Evolutionary conservation across 1,284 basidiomycete species (phyloP).

Genomic region (Pyrrhoderma lamaoense): DNA sequence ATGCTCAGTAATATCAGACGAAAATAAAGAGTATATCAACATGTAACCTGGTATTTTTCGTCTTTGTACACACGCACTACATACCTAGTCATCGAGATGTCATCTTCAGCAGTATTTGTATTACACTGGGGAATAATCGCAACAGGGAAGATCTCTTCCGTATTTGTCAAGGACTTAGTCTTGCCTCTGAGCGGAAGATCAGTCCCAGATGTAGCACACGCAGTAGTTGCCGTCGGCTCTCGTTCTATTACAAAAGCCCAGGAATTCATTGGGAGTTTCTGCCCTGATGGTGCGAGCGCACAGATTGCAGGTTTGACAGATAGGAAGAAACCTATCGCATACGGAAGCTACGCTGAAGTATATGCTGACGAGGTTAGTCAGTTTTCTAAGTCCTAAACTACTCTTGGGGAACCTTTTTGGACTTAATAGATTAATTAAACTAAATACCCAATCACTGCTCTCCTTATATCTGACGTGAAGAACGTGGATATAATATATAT

Average conservation of each 20-base stretch:
- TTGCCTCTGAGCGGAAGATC: conserved; percentile 24
- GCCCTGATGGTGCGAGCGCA: conserved; percentile 23
- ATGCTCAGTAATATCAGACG: too few relatives aligned
- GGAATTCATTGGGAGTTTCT: conserved; percentile 30
- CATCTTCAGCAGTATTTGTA: conserved; percentile 4
- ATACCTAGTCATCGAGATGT: too few relatives aligned
- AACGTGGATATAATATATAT: conserved; percentile 38
- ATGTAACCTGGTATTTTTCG: too few relatives aligned
- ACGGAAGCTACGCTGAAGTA: conserved; percentile 38
- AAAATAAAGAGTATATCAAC: too few relatives aligned
- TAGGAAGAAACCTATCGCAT: conserved; percentile 25
- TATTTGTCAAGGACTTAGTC: conserved; percentile 22
- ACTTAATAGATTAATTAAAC: background rate
- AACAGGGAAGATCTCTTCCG: conserved; percentile 20
- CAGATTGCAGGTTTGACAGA: conserved; percentile 7
- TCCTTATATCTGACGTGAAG: conserved; percentile 23
- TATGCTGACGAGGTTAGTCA: conserved; percentile 21
- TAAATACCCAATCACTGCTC: background rate
- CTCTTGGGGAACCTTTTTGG: background rate
- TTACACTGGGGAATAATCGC: conserved; percentile 18
- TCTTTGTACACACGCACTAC: too few relatives aligned
- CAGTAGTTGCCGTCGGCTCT: conserved; percentile 36
- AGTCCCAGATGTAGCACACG: conserved; percentile 36
- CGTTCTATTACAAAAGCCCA: conserved; percentile 31
- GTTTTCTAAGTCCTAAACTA: too few relatives aligned